phyloP scores from a whole-genome alignment of 2,329 filamentous ascomycete genomes.

The Stachybotrys chlorohalonatus region DNA sequence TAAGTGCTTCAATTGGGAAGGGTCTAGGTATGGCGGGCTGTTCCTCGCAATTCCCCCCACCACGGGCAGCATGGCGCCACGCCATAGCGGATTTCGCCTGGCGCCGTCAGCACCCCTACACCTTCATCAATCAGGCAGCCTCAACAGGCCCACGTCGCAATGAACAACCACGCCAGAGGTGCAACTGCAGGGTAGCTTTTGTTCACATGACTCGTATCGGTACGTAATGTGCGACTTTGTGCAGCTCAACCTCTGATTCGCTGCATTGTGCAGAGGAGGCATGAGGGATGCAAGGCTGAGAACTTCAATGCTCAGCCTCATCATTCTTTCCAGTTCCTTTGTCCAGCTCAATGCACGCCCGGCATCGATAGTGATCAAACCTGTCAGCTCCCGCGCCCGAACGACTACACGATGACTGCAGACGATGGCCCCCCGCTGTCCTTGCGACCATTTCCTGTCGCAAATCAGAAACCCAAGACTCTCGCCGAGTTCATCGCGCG shows the following conservation, averaged over 20 bases:
- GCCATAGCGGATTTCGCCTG: background rate
- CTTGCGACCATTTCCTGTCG: slow-evolving; percentile 36
- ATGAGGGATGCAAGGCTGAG: background rate
- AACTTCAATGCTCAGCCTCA: background rate
- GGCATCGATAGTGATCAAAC: background rate
- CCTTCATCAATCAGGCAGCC: background rate
- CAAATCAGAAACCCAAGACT: slow-evolving; percentile 46
- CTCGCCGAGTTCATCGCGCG: slow-evolving; percentile 71
- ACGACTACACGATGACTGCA: slow-evolving; percentile 16
- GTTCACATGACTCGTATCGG: too few relatives aligned
- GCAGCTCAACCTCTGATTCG: background rate
- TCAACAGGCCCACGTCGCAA: too few relatives aligned
- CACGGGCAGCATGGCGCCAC: background rate
- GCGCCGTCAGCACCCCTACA: background rate
- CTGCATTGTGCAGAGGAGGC: background rate
- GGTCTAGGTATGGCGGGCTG: background rate
- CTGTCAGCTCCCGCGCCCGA: background rate
- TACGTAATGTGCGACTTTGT: too few relatives aligned
- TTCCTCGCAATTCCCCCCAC: background rate
- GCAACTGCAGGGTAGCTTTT: too few relatives aligned
- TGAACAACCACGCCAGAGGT: too few relatives aligned
- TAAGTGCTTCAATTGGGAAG: background rate
- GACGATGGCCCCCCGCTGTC: slow-evolving; percentile 25
- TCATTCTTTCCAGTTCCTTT: background rate
- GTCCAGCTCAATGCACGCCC: too few relatives aligned